These are phyloP conservation scores for Phytophthora pluvialis DNA, from an alignment of 352 stramenopile species.

Conservation along the genomic window DNA sequence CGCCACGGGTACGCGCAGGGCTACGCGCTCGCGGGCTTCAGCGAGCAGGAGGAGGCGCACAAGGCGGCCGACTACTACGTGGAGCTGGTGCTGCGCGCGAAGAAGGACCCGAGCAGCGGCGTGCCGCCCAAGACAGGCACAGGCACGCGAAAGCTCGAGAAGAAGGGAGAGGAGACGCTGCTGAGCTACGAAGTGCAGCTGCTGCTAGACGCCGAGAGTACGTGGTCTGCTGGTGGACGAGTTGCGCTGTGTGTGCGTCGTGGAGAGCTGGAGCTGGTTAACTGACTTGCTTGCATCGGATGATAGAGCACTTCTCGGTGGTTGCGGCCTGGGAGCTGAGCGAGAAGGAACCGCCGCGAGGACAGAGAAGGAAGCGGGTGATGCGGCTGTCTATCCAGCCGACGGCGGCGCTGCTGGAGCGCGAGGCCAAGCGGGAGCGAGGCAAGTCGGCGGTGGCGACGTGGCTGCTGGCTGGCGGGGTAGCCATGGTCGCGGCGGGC, in stretches of 20 bases:
- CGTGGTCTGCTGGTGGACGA: constrained; percentile 14
- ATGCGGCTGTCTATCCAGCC: constrained; percentile 59
- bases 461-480: constrained; percentile 54
- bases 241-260: not conserved
- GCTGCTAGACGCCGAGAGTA: constrained; percentile 51
- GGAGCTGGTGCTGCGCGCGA: constrained; percentile 38
- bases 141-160: constrained; percentile 27
- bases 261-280: not conserved
- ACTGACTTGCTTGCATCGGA: constrained; percentile 1
- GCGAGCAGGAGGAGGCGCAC: constrained; percentile 40
- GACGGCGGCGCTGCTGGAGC: constrained; percentile 45
- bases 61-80: constrained; percentile 32
- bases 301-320: constrained; percentile 56
- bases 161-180: constrained; percentile 31
- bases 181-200: constrained; percentile 56
- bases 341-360: constrained; percentile 29
- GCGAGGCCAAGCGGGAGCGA: constrained; percentile 32
- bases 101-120: constrained; percentile 24
- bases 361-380: constrained; percentile 32
- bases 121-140: constrained; percentile 37
- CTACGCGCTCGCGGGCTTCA: constrained; percentile 63
- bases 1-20: constrained; percentile 62
- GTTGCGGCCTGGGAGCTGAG: constrained; percentile 69
- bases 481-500: constrained; percentile 55
- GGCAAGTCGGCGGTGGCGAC: constrained; percentile 25